Percentiles rank a stretch among this genome's conserved stretches.
Conservation (phyloP, 352 stramenopile species). For the Phytophthora hybrid region DNA sequence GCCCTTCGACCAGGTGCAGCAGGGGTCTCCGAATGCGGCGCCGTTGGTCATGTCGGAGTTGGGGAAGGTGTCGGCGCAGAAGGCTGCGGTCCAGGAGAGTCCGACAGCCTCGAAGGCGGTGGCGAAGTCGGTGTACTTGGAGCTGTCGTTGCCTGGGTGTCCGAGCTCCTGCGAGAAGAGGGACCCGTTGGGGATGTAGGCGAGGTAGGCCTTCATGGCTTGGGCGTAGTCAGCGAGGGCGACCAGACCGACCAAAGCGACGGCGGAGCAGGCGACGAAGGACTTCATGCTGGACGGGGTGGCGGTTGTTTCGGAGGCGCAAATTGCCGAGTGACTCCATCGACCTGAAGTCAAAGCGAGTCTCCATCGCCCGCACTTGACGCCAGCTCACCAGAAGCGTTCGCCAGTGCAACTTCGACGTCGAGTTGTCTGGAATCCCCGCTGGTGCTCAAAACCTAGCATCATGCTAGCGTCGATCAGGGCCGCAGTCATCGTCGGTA, state of each 20-base stretch:
- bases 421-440: not conserved
- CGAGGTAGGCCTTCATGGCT: constrained; percentile 21
- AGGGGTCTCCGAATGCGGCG: constrained; percentile 47
- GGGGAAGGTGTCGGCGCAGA: constrained; percentile 22
- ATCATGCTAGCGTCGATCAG: not conserved
- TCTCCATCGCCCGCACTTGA: not conserved
- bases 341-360: not conserved
- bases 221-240: not conserved
- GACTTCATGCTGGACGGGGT: constrained; percentile 10
- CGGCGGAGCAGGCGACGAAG: constrained; percentile 8
- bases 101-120: constrained; percentile 33
- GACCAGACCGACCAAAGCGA: constrained; percentile 1
- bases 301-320: not conserved
- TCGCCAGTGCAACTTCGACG: not conserved
- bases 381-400: not conserved
- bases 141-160: constrained; percentile 38
- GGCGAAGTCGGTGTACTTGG: constrained; percentile 44
- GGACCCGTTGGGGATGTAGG: constrained; percentile 46
- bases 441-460: constrained; percentile 4
- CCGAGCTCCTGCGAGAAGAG: constrained; percentile 46
- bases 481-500: not conserved
- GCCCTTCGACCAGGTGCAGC: constrained; percentile 42
- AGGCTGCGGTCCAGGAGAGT: constrained; percentile 25
- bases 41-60: constrained; percentile 37
- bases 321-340: not conserved